Evolutionary conservation across 768 basidiomycete species (phyloP).

Genomic region (Mycena polygramma): DNA sequence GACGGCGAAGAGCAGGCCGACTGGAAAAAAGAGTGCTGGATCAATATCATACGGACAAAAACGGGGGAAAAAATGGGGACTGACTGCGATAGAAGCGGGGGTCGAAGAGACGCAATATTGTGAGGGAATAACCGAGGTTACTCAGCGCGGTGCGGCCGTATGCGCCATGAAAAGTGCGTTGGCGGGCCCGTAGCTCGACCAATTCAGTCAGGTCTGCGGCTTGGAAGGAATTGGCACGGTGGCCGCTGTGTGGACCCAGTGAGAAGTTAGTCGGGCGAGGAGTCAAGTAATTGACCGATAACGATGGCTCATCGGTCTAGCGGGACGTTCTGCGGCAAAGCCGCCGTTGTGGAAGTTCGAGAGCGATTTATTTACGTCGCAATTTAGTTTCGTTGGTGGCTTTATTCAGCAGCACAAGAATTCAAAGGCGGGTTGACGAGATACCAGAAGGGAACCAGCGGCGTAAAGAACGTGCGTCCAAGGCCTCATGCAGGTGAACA

Average conservation of each 20-base stretch:
- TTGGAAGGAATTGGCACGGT: conserved; percentile 63
- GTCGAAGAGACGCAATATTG: conserved; percentile 86
- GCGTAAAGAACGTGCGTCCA: too few species aligned
- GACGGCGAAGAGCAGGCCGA: conserved; percentile 74
- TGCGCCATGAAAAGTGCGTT: conserved; percentile 87
- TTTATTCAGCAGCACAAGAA: too few species aligned
- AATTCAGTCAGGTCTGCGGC: conserved; percentile 70
- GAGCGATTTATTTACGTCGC: too few species aligned
- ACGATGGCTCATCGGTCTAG: conserved; percentile 23
- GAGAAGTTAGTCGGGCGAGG: neutral
- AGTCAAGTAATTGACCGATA: conserved; percentile 22
- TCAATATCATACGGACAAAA: neutral
- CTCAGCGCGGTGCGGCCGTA: conserved; percentile 83
- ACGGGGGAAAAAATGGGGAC: conserved; percentile 41
- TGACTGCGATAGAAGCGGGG: conserved; percentile 77
- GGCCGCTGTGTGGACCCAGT: conserved; percentile 49
- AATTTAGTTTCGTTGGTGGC: too few species aligned
- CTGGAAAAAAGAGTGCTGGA: conserved; percentile 37
- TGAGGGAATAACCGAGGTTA: conserved; percentile 78
- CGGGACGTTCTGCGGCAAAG: too few species aligned
- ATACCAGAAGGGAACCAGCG: too few species aligned
- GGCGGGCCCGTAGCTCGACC: conserved; percentile 82
- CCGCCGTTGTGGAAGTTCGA: too few species aligned
- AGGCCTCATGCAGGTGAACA: too few species aligned
- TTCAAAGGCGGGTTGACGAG: too few species aligned